A percentile compares a stretch with the other conserved stretches of the same genome.
Evolutionary conservation across 2,329 filamentous ascomycete species (phyloP).

Genomic region (Balansia obtecta): DNA sequence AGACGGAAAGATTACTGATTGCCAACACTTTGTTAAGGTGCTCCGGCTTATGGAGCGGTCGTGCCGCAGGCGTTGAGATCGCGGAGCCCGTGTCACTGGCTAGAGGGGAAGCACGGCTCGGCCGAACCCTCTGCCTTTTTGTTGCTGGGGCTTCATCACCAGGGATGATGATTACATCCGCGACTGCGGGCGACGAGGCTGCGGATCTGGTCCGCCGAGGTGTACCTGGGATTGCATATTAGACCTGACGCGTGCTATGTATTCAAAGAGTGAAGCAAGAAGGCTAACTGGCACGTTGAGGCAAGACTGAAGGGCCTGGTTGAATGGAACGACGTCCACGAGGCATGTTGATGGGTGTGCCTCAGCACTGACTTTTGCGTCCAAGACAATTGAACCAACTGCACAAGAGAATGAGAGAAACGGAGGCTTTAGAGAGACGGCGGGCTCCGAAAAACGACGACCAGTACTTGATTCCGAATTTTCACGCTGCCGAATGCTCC

Average conservation of each 20-base stretch:
- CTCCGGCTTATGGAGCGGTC: not conserved
- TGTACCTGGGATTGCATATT: not conserved
- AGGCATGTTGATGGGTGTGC: conserved; percentile 14
- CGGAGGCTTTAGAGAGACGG: too few species aligned
- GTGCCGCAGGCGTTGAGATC: conserved; percentile 5
- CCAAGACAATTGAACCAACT: too few species aligned
- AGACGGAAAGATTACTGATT: conserved; percentile 17
- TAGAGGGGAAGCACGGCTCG: conserved; percentile 9
- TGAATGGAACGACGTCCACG: conserved; percentile 16
- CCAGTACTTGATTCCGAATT: too few species aligned
- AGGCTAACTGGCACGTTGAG: not conserved
- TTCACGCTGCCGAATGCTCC: too few species aligned
- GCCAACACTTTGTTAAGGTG: conserved; percentile 8
- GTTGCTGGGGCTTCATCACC: conserved; percentile 1
- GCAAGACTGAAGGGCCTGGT: not conserved
- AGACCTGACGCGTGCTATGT: not conserved
- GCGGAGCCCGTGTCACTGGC: conserved; percentile 8
- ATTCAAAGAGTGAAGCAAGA: too few species aligned
- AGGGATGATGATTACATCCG: not conserved
- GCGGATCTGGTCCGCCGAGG: conserved; percentile 1
- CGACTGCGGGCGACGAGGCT: not conserved
- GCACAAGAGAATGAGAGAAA: too few species aligned
- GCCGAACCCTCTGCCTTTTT: conserved; percentile 14
- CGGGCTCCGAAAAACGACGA: too few species aligned
- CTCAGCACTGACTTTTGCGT: not conserved